Evolutionary conservation across 2,329 filamentous ascomycete species (phyloP), one percentile per base, ranked within the genome.

Genomic region (Fusarium longipes): DNA sequence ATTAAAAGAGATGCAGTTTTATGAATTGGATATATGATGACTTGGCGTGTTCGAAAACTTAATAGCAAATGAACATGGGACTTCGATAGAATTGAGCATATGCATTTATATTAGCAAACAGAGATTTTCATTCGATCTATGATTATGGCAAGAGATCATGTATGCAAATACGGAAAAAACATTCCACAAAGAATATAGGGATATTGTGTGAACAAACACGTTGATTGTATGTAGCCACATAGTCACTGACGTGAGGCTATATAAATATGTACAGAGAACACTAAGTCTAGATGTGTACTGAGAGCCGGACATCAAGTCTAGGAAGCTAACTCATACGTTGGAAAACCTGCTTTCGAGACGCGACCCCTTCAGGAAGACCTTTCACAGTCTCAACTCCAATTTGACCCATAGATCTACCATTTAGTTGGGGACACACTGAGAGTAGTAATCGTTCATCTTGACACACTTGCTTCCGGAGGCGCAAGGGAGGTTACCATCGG

Each of bases 391-490:
- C 36, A n/a, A 49, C n/a, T 29, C 18, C 32, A 12, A 17, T 32
- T 11, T 32, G 47, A 51, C 14, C n/a, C 6, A 38, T 47, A 45
- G 44, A 32, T 63, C 52, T 44, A 48, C 64, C 57, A 44, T 25
- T 68, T 69, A 71, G 64, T 70, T 71, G 47, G 70, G 70, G 11
- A 65, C 3, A 20, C 70, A 73, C 63, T 73, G 71, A 7, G 68
- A 70, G 67, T 73, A 73, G 42, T 55, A 73, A 45, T 72, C 68
- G 56, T 72, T 73, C 36, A 50, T 47, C 67, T 63, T 68, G 45
- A 70, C 62, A 55, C 70, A 73, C 51, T 63, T 67, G 67, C 62
- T 70, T 51, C 70, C 68, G 14, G 60, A 25, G 24, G 53, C 70
- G 42, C 71, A 73, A 32, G 62, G 14, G 20, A 73, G 61, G 55